Conservation (phyloP, 2,329 filamentous ascomycete genomes). For the Curvularia sp. region DNA sequence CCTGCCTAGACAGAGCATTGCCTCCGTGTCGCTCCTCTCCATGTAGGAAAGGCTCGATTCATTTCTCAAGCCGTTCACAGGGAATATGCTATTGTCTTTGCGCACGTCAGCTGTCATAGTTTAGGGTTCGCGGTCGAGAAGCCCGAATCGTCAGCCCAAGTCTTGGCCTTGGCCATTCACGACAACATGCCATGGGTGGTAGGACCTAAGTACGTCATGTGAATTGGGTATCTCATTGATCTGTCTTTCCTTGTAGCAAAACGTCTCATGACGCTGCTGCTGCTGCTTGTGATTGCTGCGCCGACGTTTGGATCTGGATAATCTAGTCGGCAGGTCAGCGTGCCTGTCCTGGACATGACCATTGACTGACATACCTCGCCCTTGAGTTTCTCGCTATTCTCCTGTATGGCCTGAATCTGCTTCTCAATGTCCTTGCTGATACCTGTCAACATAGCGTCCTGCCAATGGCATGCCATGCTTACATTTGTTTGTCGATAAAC, state of each 20-base stretch:
- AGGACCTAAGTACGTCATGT: background rate
- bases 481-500: slow-evolving; percentile 96
- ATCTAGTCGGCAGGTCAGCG: slow-evolving; percentile 30
- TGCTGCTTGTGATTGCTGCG: slow-evolving; percentile 36
- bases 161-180: background rate
- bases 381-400: slow-evolving; percentile 70
- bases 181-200: background rate
- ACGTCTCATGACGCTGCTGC: slow-evolving; percentile 16
- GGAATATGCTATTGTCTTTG: background rate
- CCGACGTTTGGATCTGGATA: slow-evolving; percentile 36
- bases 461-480: slow-evolving; percentile 42
- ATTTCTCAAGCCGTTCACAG: background rate
- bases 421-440: slow-evolving; percentile 70
- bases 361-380: slow-evolving; percentile 60
- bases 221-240: slow-evolving; percentile 15
- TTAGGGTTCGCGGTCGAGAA: background rate
- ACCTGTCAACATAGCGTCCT: slow-evolving; percentile 9
- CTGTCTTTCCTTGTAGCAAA: background rate
- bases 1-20: background rate
- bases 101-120: background rate
- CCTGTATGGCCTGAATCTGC: slow-evolving; percentile 69
- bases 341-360: background rate
- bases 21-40: background rate
- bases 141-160: background rate
- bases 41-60: background rate